Conservation (phyloP, 1,284 basidiomycete genomes). For the Thelephora terrestris region DNA sequence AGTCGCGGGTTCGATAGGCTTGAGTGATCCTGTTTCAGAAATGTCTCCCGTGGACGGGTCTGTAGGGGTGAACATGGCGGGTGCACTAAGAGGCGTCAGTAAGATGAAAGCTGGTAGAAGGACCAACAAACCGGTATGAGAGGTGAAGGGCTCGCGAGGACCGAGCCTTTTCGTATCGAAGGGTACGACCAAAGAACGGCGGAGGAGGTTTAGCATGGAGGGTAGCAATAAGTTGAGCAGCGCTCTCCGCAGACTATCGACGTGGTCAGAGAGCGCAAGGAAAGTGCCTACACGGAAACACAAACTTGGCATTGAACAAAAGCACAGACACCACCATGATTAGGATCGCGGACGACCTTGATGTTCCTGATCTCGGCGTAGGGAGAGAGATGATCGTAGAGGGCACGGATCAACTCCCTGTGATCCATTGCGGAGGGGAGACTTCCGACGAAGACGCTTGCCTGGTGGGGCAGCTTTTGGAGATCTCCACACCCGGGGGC, state of each 20-base stretch:
- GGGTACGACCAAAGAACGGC: slow-evolving; percentile 54
- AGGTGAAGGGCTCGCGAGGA: slow-evolving; percentile 64
- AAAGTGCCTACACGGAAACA: not conserved
- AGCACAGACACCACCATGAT: slow-evolving; percentile 58
- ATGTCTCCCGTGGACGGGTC: slow-evolving; percentile 11
- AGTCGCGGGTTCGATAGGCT: slow-evolving; percentile 31
- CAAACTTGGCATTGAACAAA: slow-evolving; percentile 62
- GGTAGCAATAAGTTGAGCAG: slow-evolving; percentile 43
- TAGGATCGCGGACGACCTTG: slow-evolving; percentile 66
- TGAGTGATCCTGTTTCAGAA: slow-evolving; percentile 12
- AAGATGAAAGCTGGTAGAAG: not conserved
- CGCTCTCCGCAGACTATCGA: slow-evolving; percentile 31
- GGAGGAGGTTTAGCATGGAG: slow-evolving; percentile 43
- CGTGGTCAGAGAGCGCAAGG: slow-evolving; percentile 12
- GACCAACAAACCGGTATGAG: slow-evolving; percentile 50
- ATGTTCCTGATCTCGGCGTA: slow-evolving; percentile 54
- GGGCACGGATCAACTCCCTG: slow-evolving; percentile 42
- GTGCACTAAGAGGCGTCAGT: not conserved
- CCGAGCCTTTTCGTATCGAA: slow-evolving; percentile 69
- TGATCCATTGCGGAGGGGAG: slow-evolving; percentile 60
- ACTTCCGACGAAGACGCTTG: slow-evolving; percentile 75
- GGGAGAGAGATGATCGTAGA: slow-evolving; percentile 53
- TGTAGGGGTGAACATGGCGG: not conserved
- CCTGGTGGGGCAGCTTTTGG: slow-evolving; percentile 53
- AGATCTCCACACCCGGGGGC: slow-evolving; percentile 23